Base-by-base conservation (phyloP, 129 eudicot genomes). In the Artemisia annua region DNA sequence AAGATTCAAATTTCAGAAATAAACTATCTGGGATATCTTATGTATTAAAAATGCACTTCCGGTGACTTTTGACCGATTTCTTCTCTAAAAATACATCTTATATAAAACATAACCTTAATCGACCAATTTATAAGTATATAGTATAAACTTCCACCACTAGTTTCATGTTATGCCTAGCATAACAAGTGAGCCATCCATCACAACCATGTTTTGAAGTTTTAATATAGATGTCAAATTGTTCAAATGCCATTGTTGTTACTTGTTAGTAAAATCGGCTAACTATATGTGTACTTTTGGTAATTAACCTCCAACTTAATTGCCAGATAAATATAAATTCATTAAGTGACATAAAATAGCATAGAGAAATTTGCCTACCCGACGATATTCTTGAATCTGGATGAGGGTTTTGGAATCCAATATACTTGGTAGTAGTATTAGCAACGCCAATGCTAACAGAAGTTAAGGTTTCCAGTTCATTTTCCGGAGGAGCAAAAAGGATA, bases 401-500 rank as follows among this genome's bases (percentile, higher is more conserved):
- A 43, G 69, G 77, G 48, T 83, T 83, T 56, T 69, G 74, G 75
- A 78, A 83, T 61, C 71, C 75, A 55, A 79, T 76, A 72, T 74
- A 78, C 68, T 71, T 84, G 77, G 77, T 76, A 71, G 63, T 68
- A 67, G 74, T 75, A 63, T 70, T 80, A 48, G 73, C 71, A 74
- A 61, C 26, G 43, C 82, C 66, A 16, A 39, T 58, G 63, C 48
- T 56, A 69, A 48, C 78, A 73, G 77, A 67, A 57, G 74, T 43
- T 52, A 75, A 68, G 53, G 82, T 72, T 71, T 88, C 97, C 65
- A 78, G 73, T 11, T 76, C 87, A 58, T 63, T 65, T 63, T 78
- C 84, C 17, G 30, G 80, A 44, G 90, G 86, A 70, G 94, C 91
- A 82, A 66, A 83, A 65, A 92, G 77, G 62, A 86, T 76, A 35